Base-by-base conservation (phyloP, 2,329 filamentous ascomycete species). In the Ploettnerulaceae sp. region DNA sequence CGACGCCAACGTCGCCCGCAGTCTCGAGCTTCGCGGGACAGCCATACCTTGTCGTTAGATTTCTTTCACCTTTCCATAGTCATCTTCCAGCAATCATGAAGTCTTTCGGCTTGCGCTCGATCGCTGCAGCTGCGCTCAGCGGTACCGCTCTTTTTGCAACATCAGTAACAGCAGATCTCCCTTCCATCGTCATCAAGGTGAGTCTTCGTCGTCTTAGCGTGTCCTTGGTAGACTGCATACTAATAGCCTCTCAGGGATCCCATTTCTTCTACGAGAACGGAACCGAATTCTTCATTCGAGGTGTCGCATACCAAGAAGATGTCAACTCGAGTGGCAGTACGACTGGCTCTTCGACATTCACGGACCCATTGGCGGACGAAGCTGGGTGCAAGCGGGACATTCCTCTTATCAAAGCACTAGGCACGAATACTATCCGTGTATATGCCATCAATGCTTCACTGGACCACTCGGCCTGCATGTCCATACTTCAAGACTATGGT, bases 281-380 rank as follows among this genome's bases (percentile, higher is more conserved):
- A 59, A 79, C 79, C 65, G 90, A 93, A 70, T 91, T 96, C 76
- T 96, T 82, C 75, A 88, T 97, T 68, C 88, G 85, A 69, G 93
- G 93, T 71, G 76, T 98, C 59, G 93, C 93, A 57, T 98, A 98
- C 72, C 93, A 98, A 74, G 81, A 90, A 72, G 86, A 91, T 60
- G 74, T 74, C 55, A 73, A 73, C 55, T 72, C 77, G 42, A 76
- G 74, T 42, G 76, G 80, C 52, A 63, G 62, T 47, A 71, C 72
- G 45, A 72, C 70, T 28, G 67, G 66, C 45, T 65, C 63, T 49
- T 65, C 68, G 46, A 73, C 73, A 52, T 97, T 90, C 73, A 77
- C 74, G 54, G 93, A 98, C 65, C 91, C 93, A 48, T 80, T 98
- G 31, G 76, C 88, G 57, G 81, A 95, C 63, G 69, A 71, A 47